phyloP scores from a whole-genome alignment of 2,329 filamentous ascomycete species.

The Cercospora sp. region DNA sequence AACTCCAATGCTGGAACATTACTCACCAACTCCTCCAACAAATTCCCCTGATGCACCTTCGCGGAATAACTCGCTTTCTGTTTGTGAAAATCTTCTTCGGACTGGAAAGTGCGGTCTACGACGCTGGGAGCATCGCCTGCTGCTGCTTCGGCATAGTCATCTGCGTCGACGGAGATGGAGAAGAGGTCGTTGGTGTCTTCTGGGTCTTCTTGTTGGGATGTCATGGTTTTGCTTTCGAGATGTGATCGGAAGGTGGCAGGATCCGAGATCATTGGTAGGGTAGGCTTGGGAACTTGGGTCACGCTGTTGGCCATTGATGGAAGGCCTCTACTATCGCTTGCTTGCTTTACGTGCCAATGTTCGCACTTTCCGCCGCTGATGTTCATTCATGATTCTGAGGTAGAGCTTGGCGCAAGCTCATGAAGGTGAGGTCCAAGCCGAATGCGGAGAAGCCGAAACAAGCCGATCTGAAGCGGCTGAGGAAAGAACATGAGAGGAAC shows the following conservation, averaged over 20 bases:
- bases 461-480: background rate
- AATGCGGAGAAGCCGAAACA: constrained; percentile 9
- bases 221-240: background rate
- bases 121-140: constrained; percentile 30
- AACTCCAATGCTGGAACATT: constrained; percentile 25
- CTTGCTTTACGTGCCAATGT: no score
- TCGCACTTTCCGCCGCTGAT: no score
- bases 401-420: background rate
- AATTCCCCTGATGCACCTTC: constrained; percentile 35
- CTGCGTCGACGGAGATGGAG: constrained; percentile 36
- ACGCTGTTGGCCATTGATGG: background rate
- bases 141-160: constrained; percentile 37
- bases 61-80: constrained; percentile 36
- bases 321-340: background rate
- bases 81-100: constrained; percentile 35
- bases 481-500: background rate
- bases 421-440: background rate
- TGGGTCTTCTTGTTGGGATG: constrained; percentile 12
- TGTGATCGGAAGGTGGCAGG: background rate
- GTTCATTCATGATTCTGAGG: background rate
- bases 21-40: constrained; percentile 25
- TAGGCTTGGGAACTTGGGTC: background rate
- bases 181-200: constrained; percentile 29
- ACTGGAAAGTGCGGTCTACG: constrained; percentile 36
- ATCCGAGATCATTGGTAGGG: background rate